Conservation (phyloP, 164 flowering plant genomes). For the Aristolochia californica region DNA sequence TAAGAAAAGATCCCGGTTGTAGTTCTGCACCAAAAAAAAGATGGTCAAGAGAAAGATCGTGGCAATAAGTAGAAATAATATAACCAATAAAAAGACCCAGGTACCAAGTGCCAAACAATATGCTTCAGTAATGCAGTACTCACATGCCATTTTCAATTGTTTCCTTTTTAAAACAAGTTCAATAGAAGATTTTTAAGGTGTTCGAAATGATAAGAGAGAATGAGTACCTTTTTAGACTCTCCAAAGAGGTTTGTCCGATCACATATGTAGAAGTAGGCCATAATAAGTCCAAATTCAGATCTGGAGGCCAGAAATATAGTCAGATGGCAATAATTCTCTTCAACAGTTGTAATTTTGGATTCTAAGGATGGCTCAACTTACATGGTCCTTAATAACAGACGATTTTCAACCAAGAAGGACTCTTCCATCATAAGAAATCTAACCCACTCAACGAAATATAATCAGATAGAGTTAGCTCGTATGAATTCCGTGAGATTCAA, state of each 20-base stretch:
- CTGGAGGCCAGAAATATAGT: slow-evolving; percentile 26
- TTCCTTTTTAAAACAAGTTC: too few species aligned
- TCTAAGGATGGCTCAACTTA: slow-evolving; percentile 22
- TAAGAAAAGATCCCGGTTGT: slow-evolving; percentile 80
- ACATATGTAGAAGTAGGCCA: slow-evolving; percentile 69
- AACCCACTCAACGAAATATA: slow-evolving; percentile 7
- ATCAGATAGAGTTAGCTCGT: not conserved
- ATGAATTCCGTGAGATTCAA: not conserved
- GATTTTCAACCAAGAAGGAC: slow-evolving; percentile 73
- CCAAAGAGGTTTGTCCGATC: slow-evolving; percentile 77
- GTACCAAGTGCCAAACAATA: too few species aligned
- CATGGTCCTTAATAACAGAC: slow-evolving; percentile 76
- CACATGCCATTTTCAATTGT: too few species aligned
- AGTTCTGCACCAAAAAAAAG: slow-evolving; percentile 41
- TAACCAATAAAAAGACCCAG: too few species aligned
- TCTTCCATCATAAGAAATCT: slow-evolving; percentile 86
- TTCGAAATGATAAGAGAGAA: not conserved
- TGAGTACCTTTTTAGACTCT: slow-evolving; percentile 64
- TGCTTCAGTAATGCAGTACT: too few species aligned
- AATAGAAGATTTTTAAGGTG: too few species aligned
- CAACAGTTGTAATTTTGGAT: not conserved
- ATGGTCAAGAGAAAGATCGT: too few species aligned
- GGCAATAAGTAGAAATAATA: too few species aligned
- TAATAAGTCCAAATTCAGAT: slow-evolving; percentile 64
- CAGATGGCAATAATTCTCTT: not conserved